Evolutionary conservation across 768 basidiomycete species (phyloP), one percentile per base, ranked within the genome.

Genomic region (Gelatoporia subvermispora): DNA sequence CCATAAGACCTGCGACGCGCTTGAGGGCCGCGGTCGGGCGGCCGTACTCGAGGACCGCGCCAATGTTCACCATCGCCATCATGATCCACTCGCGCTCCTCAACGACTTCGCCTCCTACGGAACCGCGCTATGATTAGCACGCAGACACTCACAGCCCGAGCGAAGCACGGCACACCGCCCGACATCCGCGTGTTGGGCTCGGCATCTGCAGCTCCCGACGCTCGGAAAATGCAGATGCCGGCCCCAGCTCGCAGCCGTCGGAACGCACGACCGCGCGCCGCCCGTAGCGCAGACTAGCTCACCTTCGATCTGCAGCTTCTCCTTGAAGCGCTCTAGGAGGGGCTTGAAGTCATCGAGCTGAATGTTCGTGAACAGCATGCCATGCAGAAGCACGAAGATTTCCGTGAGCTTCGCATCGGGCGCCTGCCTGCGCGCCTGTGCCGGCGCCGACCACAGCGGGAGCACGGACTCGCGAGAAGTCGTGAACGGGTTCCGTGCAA

Each of bases 331-430:
- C 1, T 85, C 86, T 21, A 93, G 78, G 0, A 85, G 85, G 11
- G 83, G 74, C 37, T 78, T 69, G 62, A 98, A 98, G 63, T 93
- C 88, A 64, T 99, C 96, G 22, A 99, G 81, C 54, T 93, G 79
- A 54, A 96, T 92, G 54, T 88, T 85, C 13, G 96, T 98, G 69
- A 97, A 97, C 1, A 99, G 76, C 93, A 97, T 94, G 22, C 96
- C 94, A 50, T 98, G 96, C 0, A 99, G 72, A 10, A 92, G 79
- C 25, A 98, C 81, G 55, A 98, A 99, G 0, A 96, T 75, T 21
- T 93, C 92, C 0, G 85, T 67, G 0, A 75, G 76, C 2, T 70
- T 72, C 4, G 88, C 81, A 55, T 95, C 93, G 2, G 93, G 85
- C 9, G 76, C 75, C 15, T 83, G 77, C 2, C 92, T 84, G 16